Base-by-base conservation (phyloP, 2,329 filamentous ascomycete genomes). In the Botrytis elliptica region DNA sequence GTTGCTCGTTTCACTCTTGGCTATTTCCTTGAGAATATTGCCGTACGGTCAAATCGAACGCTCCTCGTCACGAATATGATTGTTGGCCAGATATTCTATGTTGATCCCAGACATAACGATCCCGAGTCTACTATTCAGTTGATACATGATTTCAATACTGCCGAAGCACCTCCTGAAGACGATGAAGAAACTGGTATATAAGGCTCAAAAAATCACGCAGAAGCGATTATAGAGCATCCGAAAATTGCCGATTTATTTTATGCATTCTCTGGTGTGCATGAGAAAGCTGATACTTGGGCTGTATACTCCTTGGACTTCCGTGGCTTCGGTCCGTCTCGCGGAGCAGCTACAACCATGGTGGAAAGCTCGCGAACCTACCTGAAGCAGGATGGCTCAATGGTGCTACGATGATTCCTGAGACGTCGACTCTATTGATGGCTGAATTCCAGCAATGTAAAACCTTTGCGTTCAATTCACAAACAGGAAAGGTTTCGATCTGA, bases 1-100 rank as follows among this genome's bases (percentile, higher is more conserved):
- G 29, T 71, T 57, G 59, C 36, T 25, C 46, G 60, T n/a, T 65
- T 71, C 20, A 36, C 46, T 18, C 38, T 52, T 38, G 71, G 40
- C 20, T 70, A 66, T 25, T 77, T 74, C 36, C 71, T 78, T 20
- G 77, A 77, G 36, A 75, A 77, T 36, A 75, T 78, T 63, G 76
- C 76, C n/a, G 60, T 85, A 84, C 67, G 85, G 84, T 62, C 83
- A 84, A 67, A 88, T 89, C 79, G 85, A 88, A 79, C 85, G 86
- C 77, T 86, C 86, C 68, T 78, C 46, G 36, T 81, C 42, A 83
- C 82, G 2, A 78, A 80, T 52, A 77, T 82, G 38, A 80, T 77
- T 12, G 71, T 81, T 49, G 68, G 74, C 22, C 73, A 69, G 22
- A 74, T 78, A 29, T 74, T 70, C 55, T 57, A 38, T 22, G 79